phyloP scores from a whole-genome alignment of 352 stramenopile genomes.

The Globisporangium apiculatum region DNA sequence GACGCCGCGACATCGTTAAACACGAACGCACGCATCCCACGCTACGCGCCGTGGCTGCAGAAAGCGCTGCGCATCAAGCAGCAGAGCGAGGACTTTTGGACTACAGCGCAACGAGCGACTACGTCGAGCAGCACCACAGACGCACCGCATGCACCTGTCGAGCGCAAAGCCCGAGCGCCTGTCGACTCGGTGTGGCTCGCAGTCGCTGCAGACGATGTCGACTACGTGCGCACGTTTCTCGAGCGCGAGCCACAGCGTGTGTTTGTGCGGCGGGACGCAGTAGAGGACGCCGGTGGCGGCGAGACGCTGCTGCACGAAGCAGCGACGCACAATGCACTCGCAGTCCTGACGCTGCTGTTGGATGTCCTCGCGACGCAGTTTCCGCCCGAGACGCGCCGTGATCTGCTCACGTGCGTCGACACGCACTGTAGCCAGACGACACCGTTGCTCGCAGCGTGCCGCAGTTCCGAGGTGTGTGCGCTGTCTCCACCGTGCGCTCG shows the following conservation, averaged over 20 bases:
- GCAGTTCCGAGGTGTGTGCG: conserved; percentile 23
- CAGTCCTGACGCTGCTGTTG: conserved; percentile 29
- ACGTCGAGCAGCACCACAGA: neutral
- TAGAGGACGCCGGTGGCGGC: conserved; percentile 15
- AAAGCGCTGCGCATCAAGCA: conserved; percentile 40
- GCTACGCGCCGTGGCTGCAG: conserved; percentile 63
- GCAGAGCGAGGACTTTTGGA: conserved; percentile 29
- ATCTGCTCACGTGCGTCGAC: conserved; percentile 40
- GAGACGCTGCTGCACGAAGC: conserved; percentile 52
- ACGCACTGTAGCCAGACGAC: conserved; percentile 44
- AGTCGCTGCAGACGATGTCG: conserved; percentile 25
- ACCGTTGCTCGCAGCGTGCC: conserved; percentile 49
- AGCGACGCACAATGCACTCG: conserved; percentile 25
- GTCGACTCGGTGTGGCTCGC: conserved; percentile 29
- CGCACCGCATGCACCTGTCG: neutral
- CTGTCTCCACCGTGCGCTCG: neutral
- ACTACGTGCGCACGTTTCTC: conserved; percentile 22
- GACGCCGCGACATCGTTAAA: too few species aligned
- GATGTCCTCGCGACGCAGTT: conserved; percentile 27
- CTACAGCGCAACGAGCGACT: conserved; percentile 8
- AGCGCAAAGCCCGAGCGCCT: neutral
- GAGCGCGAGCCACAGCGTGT: conserved; percentile 23
- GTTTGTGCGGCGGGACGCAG: conserved; percentile 25
- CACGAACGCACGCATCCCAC: conserved; percentile 9
- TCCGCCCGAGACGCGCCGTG: conserved; percentile 16